phyloP scores from a whole-genome alignment of 305 asterid genomes.

The Fraxinus sp. region DNA sequence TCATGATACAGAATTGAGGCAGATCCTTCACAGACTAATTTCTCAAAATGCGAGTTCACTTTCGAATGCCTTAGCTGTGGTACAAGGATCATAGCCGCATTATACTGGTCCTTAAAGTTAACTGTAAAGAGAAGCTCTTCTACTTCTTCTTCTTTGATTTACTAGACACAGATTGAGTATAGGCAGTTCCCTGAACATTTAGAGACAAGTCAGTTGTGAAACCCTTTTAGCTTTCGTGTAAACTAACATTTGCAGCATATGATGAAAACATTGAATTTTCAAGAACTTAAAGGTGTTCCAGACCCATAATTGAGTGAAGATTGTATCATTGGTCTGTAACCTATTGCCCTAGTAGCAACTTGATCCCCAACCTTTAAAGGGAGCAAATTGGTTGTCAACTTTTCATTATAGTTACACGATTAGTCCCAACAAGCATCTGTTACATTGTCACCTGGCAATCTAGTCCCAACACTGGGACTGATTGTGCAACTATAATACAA shows the following conservation, averaged over 20 bases:
- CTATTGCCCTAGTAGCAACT: not conserved
- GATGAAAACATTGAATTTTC: not conserved
- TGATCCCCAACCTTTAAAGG: not conserved
- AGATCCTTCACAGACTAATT: conserved; percentile 17
- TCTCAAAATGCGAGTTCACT: conserved; percentile 23
- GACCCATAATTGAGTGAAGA: not conserved
- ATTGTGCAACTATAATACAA: not conserved
- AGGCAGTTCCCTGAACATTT: conserved; percentile 50
- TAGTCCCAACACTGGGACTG: not conserved
- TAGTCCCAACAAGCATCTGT: not conserved
- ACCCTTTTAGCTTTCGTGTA: not conserved
- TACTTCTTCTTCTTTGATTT: conserved; percentile 53
- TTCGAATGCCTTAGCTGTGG: conserved; percentile 28
- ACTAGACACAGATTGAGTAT: conserved; percentile 40
- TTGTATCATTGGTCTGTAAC: not conserved
- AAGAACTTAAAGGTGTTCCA: not conserved
- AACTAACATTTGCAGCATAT: not conserved
- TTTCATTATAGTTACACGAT: not conserved
- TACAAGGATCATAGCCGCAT: conserved; percentile 2
- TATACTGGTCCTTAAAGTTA: not conserved
- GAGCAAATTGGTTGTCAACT: not conserved
- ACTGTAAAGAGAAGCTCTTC: conserved; percentile 18
- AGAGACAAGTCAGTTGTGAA: not conserved
- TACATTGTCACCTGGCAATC: not conserved
- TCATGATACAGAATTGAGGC: conserved; percentile 29